These are phyloP conservation scores for Euphorbia corollata DNA, from an alignment of 441 rosid species.

Conservation along the genomic window DNA sequence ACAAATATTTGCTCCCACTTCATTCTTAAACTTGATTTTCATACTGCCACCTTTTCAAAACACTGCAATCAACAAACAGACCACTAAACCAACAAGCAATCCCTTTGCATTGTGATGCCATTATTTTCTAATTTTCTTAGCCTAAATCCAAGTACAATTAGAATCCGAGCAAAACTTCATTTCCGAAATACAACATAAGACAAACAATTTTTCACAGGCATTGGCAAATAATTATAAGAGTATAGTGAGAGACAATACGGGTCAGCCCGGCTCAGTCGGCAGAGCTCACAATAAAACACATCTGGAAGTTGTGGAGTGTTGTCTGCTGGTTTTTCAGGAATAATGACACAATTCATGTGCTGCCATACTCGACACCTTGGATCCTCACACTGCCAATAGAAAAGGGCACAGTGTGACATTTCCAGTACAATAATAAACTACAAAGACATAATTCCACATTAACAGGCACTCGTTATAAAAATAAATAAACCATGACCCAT, in stretches of 20 bases:
- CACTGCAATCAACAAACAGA: not conserved
- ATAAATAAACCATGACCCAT: not conserved
- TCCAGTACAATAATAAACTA: not conserved
- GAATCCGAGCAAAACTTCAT: not conserved
- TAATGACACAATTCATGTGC: slow-evolving; percentile 71
- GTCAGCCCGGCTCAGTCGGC: slow-evolving; percentile 90
- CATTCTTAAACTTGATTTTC: no score
- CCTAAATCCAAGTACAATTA: not conserved
- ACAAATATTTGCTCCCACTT: not conserved
- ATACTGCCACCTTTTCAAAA: not conserved
- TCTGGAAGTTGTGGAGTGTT: slow-evolving; percentile 62
- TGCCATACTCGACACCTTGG: slow-evolving; percentile 79
- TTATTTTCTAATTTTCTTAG: not conserved
- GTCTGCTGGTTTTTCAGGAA: slow-evolving; percentile 72
- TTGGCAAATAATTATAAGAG: no score
- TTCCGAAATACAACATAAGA: not conserved
- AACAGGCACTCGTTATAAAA: slow-evolving; percentile 1
- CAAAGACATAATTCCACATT: not conserved
- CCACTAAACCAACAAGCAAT: not conserved
- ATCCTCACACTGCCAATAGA: slow-evolving; percentile 69
- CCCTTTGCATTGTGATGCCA: not conserved
- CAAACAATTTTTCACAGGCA: no score
- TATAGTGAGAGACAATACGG: slow-evolving; percentile 41
- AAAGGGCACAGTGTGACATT: slow-evolving; percentile 14
- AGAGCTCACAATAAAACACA: slow-evolving; percentile 76